These are phyloP conservation scores for Helichrysum umbraculigerum DNA, from an alignment of 129 eudicot species.

Conservation along the genomic window DNA sequence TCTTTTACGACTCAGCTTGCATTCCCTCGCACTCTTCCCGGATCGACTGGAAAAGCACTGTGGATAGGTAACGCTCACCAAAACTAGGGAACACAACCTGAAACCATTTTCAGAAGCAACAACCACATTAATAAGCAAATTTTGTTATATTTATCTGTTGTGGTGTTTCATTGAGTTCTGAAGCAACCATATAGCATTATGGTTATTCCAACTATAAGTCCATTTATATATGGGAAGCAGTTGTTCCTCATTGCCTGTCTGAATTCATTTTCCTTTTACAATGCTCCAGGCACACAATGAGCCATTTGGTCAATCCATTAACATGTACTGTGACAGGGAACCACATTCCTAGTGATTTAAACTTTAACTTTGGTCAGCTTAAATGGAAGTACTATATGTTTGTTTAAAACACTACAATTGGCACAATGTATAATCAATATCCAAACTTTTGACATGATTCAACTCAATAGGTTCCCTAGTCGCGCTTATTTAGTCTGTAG, in stretches of 20 bases:
- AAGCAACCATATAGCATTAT: not conserved
- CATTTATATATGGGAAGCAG: not conserved
- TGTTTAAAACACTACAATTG: not conserved
- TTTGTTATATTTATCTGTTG: not conserved
- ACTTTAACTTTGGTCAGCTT: not conserved
- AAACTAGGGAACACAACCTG: constrained; percentile 87
- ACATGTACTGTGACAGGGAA: not conserved
- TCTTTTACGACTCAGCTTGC: constrained; percentile 45
- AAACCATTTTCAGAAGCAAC: constrained; percentile 12
- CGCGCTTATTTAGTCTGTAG: not conserved
- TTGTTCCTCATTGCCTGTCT: not conserved
- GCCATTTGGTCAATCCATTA: not conserved
- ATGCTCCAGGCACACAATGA: no score
- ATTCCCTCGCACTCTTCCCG: constrained; percentile 69
- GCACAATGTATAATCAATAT: not conserved
- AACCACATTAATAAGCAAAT: not conserved
- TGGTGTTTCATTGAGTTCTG: not conserved
- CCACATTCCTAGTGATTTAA: not conserved
- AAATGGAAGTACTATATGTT: not conserved
- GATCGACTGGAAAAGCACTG: constrained; percentile 67
- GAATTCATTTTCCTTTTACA: not conserved
- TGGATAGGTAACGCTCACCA: constrained; percentile 75
- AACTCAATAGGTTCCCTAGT: not conserved
- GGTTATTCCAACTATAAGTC: not conserved
- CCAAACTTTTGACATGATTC: not conserved